Evolutionary conservation across 2,329 filamentous ascomycete genomes (phyloP), one percentile per base, ranked within the genome.

Genomic region (Neocucurbitaria cava): DNA sequence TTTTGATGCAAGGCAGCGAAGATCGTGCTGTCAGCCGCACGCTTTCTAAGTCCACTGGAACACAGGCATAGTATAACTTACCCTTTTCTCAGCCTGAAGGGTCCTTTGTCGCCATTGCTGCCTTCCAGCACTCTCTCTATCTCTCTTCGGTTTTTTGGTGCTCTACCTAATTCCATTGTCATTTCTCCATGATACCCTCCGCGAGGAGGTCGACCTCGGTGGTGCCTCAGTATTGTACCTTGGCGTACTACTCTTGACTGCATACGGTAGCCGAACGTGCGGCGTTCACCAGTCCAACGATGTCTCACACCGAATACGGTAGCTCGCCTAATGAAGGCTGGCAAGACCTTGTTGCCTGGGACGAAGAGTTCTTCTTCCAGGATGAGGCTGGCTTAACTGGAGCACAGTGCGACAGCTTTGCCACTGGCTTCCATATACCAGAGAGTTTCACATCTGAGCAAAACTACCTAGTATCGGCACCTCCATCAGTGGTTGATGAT

Each of bases 261-360:
- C 26, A 28, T 36, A n/a, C n/a, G n/a, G n/a, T n/a, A 52, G 31
- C 49, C 49, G 49, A 28, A 18, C 30, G 28, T 38, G 38, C 23
- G 23, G 28, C 23, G 13, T 28, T 36, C 17, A 41, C 17, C 46
- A 40, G 30, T 13, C 17, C 41, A 39, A 43, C 47, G 2, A 62
- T 69, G 64, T 63, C 68, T 38, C 54, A 56, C 38, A 52, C 54
- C 23, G 58, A 49, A 31, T 61, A 68, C 20, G 49, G 30, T 18
- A 51, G 52, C 11, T 59, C 67, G 20, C 52, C 64, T 6, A 48
- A 46, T 18, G 70, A 70, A 49, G 56, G 55, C 33, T 74, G 71
- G 71, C 59, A 72, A 46, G 66, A 70, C 18, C 46, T 73, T 6
- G 50, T 74, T 39, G 56, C 52, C 11, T 73, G 68, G 70, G 65